A percentile compares a stretch with the other conserved stretches of the same genome.
phyloP scores from a whole-genome alignment of 257 asterid genomes.

The Solanum sparsipilum region DNA sequence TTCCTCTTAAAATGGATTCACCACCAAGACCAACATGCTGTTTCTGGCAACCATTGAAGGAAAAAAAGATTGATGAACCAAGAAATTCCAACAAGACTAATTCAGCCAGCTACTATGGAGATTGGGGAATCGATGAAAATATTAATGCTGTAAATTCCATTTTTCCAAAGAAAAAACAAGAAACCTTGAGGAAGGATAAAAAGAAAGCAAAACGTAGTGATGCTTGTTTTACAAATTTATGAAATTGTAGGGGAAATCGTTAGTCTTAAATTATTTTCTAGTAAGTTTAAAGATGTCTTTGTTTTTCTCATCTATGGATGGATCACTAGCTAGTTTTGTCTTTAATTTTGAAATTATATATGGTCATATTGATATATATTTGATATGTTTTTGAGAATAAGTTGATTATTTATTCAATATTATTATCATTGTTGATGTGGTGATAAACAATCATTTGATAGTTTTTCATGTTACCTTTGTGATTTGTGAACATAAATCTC shows the following conservation, averaged over 20 bases:
- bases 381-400: neutral
- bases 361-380: neutral
- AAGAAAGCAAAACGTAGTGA: neutral
- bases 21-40: neutral
- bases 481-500: neutral
- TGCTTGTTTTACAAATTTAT: neutral
- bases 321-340: neutral
- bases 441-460: neutral
- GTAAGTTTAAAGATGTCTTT: neutral
- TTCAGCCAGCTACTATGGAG: neutral
- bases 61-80: neutral
- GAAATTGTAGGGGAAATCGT: neutral
- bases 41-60: neutral
- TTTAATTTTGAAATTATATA: neutral
- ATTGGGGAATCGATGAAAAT: constrained; percentile 2
- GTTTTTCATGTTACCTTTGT: neutral
- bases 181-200: neutral
- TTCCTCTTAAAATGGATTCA: neutral
- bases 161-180: neutral
- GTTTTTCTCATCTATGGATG: neutral
- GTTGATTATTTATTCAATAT: neutral
- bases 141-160: neutral
- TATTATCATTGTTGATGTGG: neutral
- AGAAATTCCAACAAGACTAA: neutral
- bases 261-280: neutral